Evolutionary conservation across 495 filamentous ascomycete species (phyloP), one percentile per base, ranked within the genome.

Genomic region (Friedmanniomyces simplex): DNA sequence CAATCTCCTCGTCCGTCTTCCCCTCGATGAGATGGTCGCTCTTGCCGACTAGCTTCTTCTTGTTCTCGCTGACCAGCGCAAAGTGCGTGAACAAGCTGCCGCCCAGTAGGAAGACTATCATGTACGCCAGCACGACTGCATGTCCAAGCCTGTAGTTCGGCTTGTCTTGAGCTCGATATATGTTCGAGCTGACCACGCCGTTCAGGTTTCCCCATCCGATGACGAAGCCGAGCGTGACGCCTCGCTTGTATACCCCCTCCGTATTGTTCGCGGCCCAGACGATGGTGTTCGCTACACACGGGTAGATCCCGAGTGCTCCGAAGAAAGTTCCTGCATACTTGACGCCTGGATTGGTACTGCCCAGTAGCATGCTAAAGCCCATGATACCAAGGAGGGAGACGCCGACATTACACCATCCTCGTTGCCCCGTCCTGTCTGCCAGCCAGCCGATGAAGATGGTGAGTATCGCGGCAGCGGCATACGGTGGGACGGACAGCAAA

Each of bases 171-270:
- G 54, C 54, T 16, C 25, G 54, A 63, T 85, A 87, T 75, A 73
- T 89, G 68, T 93, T 91, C 57, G 79, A 85, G 60, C 79, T 82
- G 49, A 95, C 85, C 42, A 95, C 80, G 18, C 89, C 52, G 39
- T 57, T 57, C 6, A 57, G 24, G 36, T 57, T 57, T 7, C 46
- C 54, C 54, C 54, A 57, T 3, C 54, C 54, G 20, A 57, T 57
- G 6, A 57, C 54, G 45, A 57, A 57, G 4, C 54, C 52, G 34
- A 37, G 34, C 4, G 43, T 57, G 1, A 95, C 82, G 21, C 91
- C 91, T 22, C 91, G 80, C 75, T 96, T 96, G 71, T 95, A 94
- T 3, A 90, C 86, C 20, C 91, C 91, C 71, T 95, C 91, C 24
- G 81, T 81, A 61, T 97, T 97, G 72, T 97, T 97, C 47, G 81